A percentile compares a stretch with the other conserved stretches of the same genome.
These are phyloP conservation scores for Agrocybe pediades DNA, from an alignment of 768 basidiomycete genomes.

Conservation along the genomic window DNA sequence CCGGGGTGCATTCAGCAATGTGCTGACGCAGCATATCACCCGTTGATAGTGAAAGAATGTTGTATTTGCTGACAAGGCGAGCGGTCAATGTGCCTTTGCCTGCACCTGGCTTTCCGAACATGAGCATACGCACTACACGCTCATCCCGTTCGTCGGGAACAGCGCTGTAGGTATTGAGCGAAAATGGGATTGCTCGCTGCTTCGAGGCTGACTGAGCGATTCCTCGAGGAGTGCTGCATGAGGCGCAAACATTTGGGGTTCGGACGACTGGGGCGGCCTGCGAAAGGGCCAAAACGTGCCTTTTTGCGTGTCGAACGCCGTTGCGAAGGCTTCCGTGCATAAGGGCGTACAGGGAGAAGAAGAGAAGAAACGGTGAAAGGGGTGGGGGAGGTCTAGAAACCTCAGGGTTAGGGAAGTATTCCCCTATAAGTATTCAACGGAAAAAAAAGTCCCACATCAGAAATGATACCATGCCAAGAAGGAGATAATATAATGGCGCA, in stretches of 20 bases:
- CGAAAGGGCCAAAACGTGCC: constrained; percentile 13
- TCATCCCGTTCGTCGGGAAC: constrained; percentile 40
- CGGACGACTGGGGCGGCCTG: constrained; percentile 12
- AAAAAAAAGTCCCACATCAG: constrained; percentile 2
- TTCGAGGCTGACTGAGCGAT: constrained; percentile 31
- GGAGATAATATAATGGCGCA: constrained; percentile 3
- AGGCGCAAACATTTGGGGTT: constrained; percentile 14
- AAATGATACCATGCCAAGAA: constrained; percentile 3
- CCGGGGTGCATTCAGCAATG: constrained; percentile 70
- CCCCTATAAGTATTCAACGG: constrained; percentile 1
- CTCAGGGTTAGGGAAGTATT: constrained; percentile 7
- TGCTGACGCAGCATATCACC: constrained; percentile 88
- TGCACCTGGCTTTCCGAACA: constrained; percentile 82
- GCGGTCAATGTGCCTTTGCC: constrained; percentile 85
- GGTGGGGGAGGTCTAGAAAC: constrained; percentile 10
- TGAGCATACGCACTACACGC: constrained; percentile 60
- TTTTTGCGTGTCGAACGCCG: constrained; percentile 15
- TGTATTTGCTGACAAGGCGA: constrained; percentile 78
- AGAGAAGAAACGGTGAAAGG: constrained; percentile 6
- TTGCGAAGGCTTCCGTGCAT: constrained; percentile 23
- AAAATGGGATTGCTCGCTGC: constrained; percentile 52
- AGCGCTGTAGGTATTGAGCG: constrained; percentile 43
- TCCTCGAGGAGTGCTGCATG: constrained; percentile 21
- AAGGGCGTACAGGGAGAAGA: background rate
- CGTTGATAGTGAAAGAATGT: constrained; percentile 75